phyloP scores from a whole-genome alignment of 2,329 filamentous ascomycete genomes.

The Nectriaceae sp. region DNA sequence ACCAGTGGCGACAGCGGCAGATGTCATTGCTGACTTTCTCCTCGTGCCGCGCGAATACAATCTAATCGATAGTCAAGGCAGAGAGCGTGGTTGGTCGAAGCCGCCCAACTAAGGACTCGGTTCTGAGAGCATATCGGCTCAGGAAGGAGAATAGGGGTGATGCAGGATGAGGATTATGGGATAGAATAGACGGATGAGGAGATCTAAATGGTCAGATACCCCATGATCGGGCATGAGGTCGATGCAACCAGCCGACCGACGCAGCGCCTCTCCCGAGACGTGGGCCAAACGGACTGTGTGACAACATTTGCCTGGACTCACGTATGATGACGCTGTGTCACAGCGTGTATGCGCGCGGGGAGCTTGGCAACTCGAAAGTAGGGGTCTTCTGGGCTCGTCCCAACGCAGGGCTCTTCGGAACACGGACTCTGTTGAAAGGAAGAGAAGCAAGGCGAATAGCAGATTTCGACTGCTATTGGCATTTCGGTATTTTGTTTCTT shows the following conservation, averaged over 20 bases:
- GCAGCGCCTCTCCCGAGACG: slow-evolving; percentile 13
- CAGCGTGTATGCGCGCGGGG: neutral
- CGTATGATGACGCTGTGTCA: slow-evolving; percentile 9
- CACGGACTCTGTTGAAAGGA: neutral
- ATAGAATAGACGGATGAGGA: slow-evolving; percentile 5
- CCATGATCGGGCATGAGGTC: slow-evolving; percentile 11
- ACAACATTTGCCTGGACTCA: slow-evolving; percentile 8
- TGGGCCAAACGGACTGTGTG: slow-evolving; percentile 2
- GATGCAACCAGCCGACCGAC: slow-evolving; percentile 14
- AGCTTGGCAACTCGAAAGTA: neutral
- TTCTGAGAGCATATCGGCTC: no score
- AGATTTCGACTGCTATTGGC: no score
- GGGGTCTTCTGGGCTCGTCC: neutral
- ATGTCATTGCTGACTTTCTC: slow-evolving; percentile 12
- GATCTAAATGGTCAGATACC: slow-evolving; percentile 14
- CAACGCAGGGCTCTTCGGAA: neutral
- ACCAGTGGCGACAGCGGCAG: slow-evolving; percentile 14
- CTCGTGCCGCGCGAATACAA: no score
- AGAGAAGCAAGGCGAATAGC: neutral
- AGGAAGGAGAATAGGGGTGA: neutral
- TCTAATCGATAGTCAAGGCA: no score
- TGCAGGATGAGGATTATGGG: no score
- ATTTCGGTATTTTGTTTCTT: no score
- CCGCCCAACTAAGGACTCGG: no score
- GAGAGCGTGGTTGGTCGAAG: no score